A percentile compares a stretch with the other conserved stretches of the same genome.
These are phyloP conservation scores for Lactarius deliciosus DNA, from an alignment of 768 basidiomycete species.

Conservation along the genomic window DNA sequence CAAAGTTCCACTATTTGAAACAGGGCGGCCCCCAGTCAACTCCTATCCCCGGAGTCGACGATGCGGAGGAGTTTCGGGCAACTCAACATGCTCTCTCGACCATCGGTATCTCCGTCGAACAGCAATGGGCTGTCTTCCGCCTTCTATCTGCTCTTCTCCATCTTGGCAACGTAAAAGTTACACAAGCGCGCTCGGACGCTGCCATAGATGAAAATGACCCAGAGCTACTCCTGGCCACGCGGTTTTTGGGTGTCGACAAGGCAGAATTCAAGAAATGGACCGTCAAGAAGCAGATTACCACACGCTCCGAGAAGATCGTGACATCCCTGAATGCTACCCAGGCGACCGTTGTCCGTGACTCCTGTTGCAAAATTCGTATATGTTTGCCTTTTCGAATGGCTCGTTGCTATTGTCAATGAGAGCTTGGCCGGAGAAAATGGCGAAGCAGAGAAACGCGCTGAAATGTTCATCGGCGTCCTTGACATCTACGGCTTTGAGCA, in stretches of 20 bases:
- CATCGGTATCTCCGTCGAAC: slow-evolving; percentile 96
- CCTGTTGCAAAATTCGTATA: slow-evolving; percentile 98
- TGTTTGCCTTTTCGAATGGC: slow-evolving; percentile 98
- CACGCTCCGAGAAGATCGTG: slow-evolving; percentile 93
- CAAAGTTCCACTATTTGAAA: slow-evolving; percentile 87
- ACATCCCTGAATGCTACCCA: slow-evolving; percentile 82
- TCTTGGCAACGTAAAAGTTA: slow-evolving; percentile 96
- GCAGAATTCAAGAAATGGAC: slow-evolving; percentile 99
- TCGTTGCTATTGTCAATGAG: slow-evolving; percentile 96
- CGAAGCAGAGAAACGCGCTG: slow-evolving; percentile 83
- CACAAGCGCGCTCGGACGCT: slow-evolving; percentile 77
- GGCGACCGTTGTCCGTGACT: slow-evolving; percentile 92
- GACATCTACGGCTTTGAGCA: slow-evolving; percentile 99
- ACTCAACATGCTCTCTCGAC: slow-evolving; percentile 96
- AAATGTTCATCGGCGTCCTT: slow-evolving; percentile 98
- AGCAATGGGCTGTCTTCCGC: slow-evolving; percentile 97
- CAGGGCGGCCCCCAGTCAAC: slow-evolving; percentile 90
- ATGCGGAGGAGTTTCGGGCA: slow-evolving; percentile 89
- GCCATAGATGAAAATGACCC: slow-evolving; percentile 81
- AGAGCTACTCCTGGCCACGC: slow-evolving; percentile 75
- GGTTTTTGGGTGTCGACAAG: slow-evolving; percentile 85
- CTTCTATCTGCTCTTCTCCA: slow-evolving; percentile 91
- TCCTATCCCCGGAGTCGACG: slow-evolving; percentile 90
- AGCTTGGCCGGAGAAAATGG: slow-evolving; percentile 94
- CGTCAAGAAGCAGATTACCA: slow-evolving; percentile 94